These are phyloP conservation scores for Tulasnella sp. DNA, from an alignment of 768 basidiomycete species.

Conservation along the genomic window DNA sequence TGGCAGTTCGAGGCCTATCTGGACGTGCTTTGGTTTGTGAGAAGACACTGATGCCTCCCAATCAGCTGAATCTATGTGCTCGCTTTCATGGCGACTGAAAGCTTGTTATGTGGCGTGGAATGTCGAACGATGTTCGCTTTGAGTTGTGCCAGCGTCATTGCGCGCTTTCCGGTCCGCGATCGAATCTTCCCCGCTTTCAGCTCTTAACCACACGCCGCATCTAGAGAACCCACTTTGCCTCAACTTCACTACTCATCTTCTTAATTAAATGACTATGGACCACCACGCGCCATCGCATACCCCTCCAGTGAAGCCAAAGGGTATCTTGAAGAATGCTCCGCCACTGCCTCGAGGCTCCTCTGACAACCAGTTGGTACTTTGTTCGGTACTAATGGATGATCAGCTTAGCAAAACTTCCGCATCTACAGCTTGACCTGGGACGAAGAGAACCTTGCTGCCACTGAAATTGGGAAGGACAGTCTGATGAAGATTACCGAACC, in stretches of 20 bases:
- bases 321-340: slow-evolving; percentile 81
- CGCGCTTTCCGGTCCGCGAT: slow-evolving; percentile 1
- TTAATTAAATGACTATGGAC: background rate
- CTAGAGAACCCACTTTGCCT: background rate
- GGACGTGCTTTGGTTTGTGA: too few relatives aligned
- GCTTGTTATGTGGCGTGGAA: background rate
- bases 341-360: slow-evolving; percentile 31
- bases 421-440: slow-evolving; percentile 82
- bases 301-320: slow-evolving; percentile 61
- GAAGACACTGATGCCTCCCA: too few relatives aligned
- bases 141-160: background rate
- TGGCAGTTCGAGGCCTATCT: too few relatives aligned
- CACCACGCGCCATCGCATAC: slow-evolving; percentile 16
- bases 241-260: background rate
- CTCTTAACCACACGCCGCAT: background rate
- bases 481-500: slow-evolving; percentile 98
- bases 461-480: slow-evolving; percentile 91
- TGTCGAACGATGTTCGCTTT: background rate
- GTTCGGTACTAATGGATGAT: background rate
- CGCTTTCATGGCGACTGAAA: background rate
- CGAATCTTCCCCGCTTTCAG: slow-evolving; percentile 7
- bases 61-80: too few relatives aligned
- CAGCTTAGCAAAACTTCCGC: background rate
- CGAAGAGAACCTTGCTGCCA: slow-evolving; percentile 86
- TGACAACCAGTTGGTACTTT: background rate